Evolutionary conservation across 2,329 filamentous ascomycete species (phyloP), one percentile per base, ranked within the genome.

Genomic region (Arachnopeziza araneosa): DNA sequence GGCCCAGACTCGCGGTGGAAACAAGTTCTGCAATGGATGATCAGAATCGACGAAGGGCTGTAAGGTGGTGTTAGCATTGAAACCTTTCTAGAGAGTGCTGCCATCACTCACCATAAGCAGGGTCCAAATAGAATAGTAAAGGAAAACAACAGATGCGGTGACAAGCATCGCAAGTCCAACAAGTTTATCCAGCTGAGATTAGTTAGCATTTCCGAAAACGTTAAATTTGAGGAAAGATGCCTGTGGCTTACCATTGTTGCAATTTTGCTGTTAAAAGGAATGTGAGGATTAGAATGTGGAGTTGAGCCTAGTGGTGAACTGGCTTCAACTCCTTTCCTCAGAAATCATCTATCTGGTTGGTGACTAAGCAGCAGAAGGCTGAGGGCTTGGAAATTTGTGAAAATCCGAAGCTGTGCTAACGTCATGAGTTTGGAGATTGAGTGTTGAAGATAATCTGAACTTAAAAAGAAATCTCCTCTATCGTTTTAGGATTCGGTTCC

Each of bases 91-190:
- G 24, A 48, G 21, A 22, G 14, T 22, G 17, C 30, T 22, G 24
- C 12, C 7, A 17, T 30, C 12, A 24, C 78, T 61, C 84, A 97
- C 95, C 90, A 99, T 98, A 67, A 98, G 83, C 66, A 99, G 83
- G 26, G 95, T 96, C 95, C 95, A 99, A 76, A 96, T 85, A 65
- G 91, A 95, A 80, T 99, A 99, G 84, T 99, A 99, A 71, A 89
- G 80, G 75, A 90, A 91, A 74, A 90, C 84, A 70, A 82, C 80
- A 66, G 87, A 86, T 70, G 88, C 87, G 79, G 83, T 80, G 76
- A 89, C 79, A 75, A 91, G 86, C 88, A 90, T 90, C 76, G 82
- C 84, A 76, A 88, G 82, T 77, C 88, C 88, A 68, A 89, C 82
- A 68, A 89, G 83, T 85, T 91, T 93, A 84, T 96, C 95, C 79